These are phyloP conservation scores for Xylaria sp. DNA, from an alignment of 2,329 filamentous ascomycete genomes.

Conservation along the genomic window DNA sequence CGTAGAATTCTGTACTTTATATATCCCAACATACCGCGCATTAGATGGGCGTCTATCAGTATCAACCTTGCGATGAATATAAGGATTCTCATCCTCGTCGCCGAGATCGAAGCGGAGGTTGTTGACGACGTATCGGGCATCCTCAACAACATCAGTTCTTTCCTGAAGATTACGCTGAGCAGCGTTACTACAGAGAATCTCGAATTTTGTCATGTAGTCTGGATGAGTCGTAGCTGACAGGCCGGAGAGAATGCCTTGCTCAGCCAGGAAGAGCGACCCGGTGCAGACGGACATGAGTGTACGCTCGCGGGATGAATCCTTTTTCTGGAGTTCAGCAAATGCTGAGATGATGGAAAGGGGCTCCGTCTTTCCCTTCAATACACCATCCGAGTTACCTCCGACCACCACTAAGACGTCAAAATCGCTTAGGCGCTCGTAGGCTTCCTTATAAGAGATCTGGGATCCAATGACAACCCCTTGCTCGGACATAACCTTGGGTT, in stretches of 20 bases:
- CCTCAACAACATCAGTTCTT: slow-evolving; percentile 84
- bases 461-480: slow-evolving; percentile 77
- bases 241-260: slow-evolving; percentile 80
- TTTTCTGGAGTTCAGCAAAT: slow-evolving; percentile 82
- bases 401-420: slow-evolving; percentile 84
- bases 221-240: slow-evolving; percentile 85
- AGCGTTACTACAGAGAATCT: slow-evolving; percentile 81
- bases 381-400: slow-evolving; percentile 72
- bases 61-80: slow-evolving; percentile 80
- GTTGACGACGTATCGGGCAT: slow-evolving; percentile 86
- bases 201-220: slow-evolving; percentile 81
- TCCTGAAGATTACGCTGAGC: slow-evolving; percentile 75
- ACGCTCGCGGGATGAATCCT: slow-evolving; percentile 80
- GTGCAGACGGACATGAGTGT: slow-evolving; percentile 84
- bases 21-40: slow-evolving; percentile 61
- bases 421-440: slow-evolving; percentile 76
- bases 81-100: slow-evolving; percentile 84
- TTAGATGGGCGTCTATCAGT: slow-evolving; percentile 69
- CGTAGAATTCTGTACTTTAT: neutral
- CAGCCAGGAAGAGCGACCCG: slow-evolving; percentile 79
- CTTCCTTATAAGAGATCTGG: slow-evolving; percentile 82
- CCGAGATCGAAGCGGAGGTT: slow-evolving; percentile 88
- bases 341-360: slow-evolving; percentile 78
- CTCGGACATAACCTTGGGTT: slow-evolving; percentile 64
- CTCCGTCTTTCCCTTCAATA: slow-evolving; percentile 75